Evolutionary conservation across 176 grass and related monocot genomes (phyloP).

Genomic region (Ampelocalamus luodianensis): DNA sequence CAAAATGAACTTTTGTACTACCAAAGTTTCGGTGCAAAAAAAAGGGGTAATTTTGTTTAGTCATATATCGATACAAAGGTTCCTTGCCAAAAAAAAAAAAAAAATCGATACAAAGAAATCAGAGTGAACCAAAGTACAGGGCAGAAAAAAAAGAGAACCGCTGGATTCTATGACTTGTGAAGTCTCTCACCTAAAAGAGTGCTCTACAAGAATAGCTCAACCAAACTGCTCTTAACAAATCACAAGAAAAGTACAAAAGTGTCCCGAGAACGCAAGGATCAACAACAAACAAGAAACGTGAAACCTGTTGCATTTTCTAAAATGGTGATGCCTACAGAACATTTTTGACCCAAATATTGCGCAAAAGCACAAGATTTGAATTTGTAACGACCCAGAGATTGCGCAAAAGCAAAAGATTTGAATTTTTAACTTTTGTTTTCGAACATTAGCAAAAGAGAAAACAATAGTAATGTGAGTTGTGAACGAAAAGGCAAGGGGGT

Average conservation of each 20-base stretch:
- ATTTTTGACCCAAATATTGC: background rate
- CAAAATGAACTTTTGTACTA: background rate
- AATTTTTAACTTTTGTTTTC: background rate
- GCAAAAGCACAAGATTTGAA: background rate
- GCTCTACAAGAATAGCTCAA: slow-evolving; percentile 32
- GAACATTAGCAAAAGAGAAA: background rate
- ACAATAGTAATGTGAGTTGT: background rate
- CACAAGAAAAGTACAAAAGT: slow-evolving; percentile 55
- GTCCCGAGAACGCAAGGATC: slow-evolving; percentile 6
- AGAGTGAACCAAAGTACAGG: background rate
- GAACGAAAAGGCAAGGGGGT: too few species aligned
- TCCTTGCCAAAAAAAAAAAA: too few species aligned
- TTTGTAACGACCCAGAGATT: too few species aligned
- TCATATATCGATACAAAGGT: background rate
- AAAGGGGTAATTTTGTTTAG: background rate
- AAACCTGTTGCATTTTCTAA: slow-evolving; percentile 4
- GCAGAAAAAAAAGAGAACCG: background rate
- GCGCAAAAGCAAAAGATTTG: too few species aligned
- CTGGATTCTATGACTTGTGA: background rate
- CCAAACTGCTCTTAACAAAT: background rate
- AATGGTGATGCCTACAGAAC: background rate
- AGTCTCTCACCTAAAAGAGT: slow-evolving; percentile 20
- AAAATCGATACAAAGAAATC: background rate
- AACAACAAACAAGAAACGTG: background rate
- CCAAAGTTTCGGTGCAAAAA: background rate